Evolutionary conservation across 2,329 filamentous ascomycete species (phyloP), one percentile per base, ranked within the genome.

Genomic region (Cordyceps farinosa): DNA sequence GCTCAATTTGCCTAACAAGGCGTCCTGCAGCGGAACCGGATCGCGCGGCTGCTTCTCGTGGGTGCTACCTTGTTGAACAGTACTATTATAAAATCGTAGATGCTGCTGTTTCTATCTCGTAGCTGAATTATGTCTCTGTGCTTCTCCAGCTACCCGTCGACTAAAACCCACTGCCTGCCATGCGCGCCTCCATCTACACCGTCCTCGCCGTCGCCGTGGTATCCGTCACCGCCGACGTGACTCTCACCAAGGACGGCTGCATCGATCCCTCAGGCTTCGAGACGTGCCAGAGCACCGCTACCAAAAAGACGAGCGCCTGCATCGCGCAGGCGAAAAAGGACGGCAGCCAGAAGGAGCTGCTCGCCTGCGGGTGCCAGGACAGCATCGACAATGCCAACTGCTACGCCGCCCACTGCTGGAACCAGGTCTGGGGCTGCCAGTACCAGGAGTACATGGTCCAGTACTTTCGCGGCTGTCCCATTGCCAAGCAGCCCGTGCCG

Each of bases 391-490:
- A 67, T 48, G 67, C 73, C 64, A 75, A 77, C 61, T 76, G 75
- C 69, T 76, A 76, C 69, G 71, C 74, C 2, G 66, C 72, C 32
- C 67, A 68, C 29, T 77, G 75, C 68, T 77, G 75, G 75, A 77
- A 77, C 63, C 70, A 73, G 63, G 74, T 76, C 54, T 77, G 73
- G 66, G 74, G 74, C 45, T 77, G 75, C 67, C 73, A 76, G 66
- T 77, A 77, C 62, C 75, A 77, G 65, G 67, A 73, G 44, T 76
- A 75, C 66, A 69, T 75, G 22, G 66, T 74, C 34, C 67, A 72
- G 59, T 77, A 76, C 64, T 69, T 76, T 56, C 60, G 67, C 30
- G 59, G 70, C 27, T 76, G 75, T 64, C 69, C 71, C 30, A 69
- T 69, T 22, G 63, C 65, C 29, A 72, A 73, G 45, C 60, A 65